Conservation (phyloP, 139 green algal species). For the Chlorella sp. region DNA sequence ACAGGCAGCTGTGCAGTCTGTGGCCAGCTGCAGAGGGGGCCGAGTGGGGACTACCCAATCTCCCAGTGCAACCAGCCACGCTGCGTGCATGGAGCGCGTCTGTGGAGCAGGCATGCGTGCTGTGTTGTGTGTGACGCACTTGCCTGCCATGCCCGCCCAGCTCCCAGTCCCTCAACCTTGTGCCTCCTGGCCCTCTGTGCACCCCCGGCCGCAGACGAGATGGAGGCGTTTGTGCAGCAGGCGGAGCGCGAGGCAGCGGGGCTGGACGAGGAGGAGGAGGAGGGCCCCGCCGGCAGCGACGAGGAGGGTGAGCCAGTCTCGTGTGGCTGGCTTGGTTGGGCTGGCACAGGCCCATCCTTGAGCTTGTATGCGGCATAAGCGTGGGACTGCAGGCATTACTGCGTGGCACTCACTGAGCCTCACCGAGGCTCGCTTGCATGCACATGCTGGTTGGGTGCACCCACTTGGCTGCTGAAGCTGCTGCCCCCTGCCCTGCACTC, state of each 20-base stretch:
- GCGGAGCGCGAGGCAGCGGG: slow-evolving; percentile 68
- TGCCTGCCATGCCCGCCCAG: neutral
- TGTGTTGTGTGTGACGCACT: neutral
- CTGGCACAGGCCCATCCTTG: neutral
- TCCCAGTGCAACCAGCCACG: neutral
- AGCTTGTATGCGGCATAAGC: neutral
- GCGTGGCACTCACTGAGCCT: too few species aligned
- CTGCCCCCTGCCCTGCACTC: neutral
- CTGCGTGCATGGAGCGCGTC: neutral
- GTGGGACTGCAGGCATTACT: neutral
- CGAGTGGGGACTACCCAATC: slow-evolving; percentile 49
- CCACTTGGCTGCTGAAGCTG: neutral
- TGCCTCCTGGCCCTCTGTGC: neutral
- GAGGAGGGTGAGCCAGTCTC: slow-evolving; percentile 23
- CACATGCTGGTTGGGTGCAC: too few species aligned
- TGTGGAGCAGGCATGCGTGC: too few species aligned
- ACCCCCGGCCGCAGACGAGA: slow-evolving; percentile 54
- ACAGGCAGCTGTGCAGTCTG: neutral
- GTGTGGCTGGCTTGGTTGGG: neutral
- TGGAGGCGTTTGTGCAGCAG: slow-evolving; percentile 90
- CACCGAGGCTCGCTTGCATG: too few species aligned
- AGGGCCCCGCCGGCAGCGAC: slow-evolving; percentile 27
- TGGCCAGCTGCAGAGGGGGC: slow-evolving; percentile 61
- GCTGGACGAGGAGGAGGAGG: slow-evolving; percentile 29
- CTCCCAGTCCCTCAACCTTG: too few species aligned